Evolutionary conservation across 148 eudicot species (phyloP).

Genomic region (Pouteria glomerata): DNA sequence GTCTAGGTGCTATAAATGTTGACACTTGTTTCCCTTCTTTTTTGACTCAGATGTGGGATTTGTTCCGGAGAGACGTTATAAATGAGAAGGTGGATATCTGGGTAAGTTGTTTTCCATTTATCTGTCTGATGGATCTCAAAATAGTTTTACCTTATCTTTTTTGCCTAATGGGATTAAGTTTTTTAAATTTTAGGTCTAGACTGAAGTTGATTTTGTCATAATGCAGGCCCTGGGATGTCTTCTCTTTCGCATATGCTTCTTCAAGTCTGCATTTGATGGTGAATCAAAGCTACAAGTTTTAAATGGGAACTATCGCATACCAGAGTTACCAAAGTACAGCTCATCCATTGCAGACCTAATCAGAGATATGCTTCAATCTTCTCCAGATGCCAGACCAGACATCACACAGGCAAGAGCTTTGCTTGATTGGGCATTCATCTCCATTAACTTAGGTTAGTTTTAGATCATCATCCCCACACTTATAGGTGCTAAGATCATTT

Average conservation of each 20-base stretch:
- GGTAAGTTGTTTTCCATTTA: conserved; percentile 50
- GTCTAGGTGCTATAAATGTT: conserved; percentile 14
- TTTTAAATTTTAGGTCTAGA: not conserved
- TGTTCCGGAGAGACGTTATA: conserved; percentile 74
- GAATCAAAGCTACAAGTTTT: conserved; percentile 95
- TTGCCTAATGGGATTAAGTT: not conserved
- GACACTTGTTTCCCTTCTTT: conserved; percentile 30
- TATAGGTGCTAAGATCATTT: conserved; percentile 25
- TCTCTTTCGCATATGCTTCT: conserved; percentile 86
- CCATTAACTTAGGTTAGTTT: conserved; percentile 73
- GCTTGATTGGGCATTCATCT: conserved; percentile 84
- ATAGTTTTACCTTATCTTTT: not conserved
- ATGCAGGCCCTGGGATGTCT: conserved; percentile 94
- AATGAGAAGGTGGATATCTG: conserved; percentile 97
- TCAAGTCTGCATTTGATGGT: conserved; percentile 98
- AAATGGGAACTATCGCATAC: conserved; percentile 94
- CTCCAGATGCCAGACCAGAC: conserved; percentile 94
- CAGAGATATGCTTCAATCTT: conserved; percentile 85
- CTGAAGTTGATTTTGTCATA: conserved; percentile 1
- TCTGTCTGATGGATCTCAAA: not conserved
- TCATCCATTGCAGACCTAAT: conserved; percentile 61
- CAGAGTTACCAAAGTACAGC: conserved; percentile 88
- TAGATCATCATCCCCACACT: conserved; percentile 35
- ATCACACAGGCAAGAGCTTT: conserved; percentile 98
- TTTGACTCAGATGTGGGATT: conserved; percentile 92